phyloP scores from a whole-genome alignment of 257 asterid genomes.

The Cruciata laevipes region DNA sequence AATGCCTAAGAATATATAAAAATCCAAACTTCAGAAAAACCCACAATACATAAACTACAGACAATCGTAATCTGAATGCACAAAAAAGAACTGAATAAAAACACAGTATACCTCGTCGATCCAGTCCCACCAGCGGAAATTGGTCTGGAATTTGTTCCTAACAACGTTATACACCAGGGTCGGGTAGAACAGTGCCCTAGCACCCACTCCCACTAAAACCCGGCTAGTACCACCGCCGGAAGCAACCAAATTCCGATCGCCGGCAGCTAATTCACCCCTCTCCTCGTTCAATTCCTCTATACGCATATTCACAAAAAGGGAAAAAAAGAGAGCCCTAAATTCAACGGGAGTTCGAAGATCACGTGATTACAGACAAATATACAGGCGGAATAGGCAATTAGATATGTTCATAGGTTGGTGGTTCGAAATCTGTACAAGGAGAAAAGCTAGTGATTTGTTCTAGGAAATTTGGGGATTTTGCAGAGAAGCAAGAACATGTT shows the following conservation, averaged over 20 bases:
- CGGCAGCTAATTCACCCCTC: constrained; percentile 16
- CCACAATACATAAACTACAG: background rate
- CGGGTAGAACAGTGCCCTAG: constrained; percentile 47
- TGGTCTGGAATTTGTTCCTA: constrained; percentile 44
- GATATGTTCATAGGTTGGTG: background rate
- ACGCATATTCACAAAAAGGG: constrained; percentile 27
- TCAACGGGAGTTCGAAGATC: background rate
- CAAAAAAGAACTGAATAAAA: background rate
- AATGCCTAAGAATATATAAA: background rate
- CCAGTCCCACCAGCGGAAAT: constrained; percentile 66
- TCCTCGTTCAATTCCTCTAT: constrained; percentile 36
- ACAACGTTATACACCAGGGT: constrained; percentile 49
- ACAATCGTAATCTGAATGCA: background rate
- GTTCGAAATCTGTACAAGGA: background rate
- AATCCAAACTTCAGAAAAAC: background rate
- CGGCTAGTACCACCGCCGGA: constrained; percentile 22
- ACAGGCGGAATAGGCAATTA: background rate
- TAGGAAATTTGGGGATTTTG: background rate
- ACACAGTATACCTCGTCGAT: constrained; percentile 40
- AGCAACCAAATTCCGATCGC: constrained; percentile 4
- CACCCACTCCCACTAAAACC: constrained; percentile 45
- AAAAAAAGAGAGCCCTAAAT: background rate
- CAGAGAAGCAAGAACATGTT: background rate
- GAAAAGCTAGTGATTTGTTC: background rate
- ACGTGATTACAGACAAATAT: background rate